Evolutionary conservation across 2,329 filamentous ascomycete species (phyloP), one percentile per base, ranked within the genome.

Genomic region (Aspergillus amoenus): DNA sequence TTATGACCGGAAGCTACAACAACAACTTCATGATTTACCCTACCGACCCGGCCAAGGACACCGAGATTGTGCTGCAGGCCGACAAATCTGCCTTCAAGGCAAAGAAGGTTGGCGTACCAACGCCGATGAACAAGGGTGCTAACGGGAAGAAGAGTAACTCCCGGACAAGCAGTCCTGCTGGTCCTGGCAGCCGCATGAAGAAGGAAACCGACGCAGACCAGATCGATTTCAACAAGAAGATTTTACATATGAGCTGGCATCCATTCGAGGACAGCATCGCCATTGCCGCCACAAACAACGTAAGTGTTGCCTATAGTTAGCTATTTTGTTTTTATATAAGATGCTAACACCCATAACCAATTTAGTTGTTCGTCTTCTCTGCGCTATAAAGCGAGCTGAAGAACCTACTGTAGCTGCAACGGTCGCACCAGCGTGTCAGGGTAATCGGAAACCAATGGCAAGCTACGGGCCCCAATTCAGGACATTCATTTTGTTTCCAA

Each of bases 1-100:
- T 97, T 64, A 99, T 99, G 94, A 99, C 94, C 5, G 94, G 94
- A 67, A 97, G 92, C 73, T 99, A 99, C 82, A 99, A 99, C 84
- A 99, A 99, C 81, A 99, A 99, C 80, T 97, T 99, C 82, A 99
- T 99, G 94, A 99, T 99, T 71, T 99, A 97, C 75, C 94, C 94
- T 4, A 94, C 93, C 24, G 93, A 97, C 69, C 90, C 93, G 6
- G 91, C 93, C 65, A 95, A 95, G 79, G 94, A 99, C 73, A 93
- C 93, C 3, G 94, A 99, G 76, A 93, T 99, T 47, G 94, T 99
- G 46, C 81, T 99, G 56, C 94, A 99, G 76, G 94, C 94, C 40
- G 94, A 99, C 75, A 99, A 99, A 81, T 96, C 92, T 56, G 94
- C 94, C 11, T 99, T 99, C 86, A 99, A 99, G 80, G 94, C 94